A percentile compares a stretch with the other conserved stretches of the same genome.
phyloP scores from a whole-genome alignment of 2,329 filamentous ascomycete genomes.

The Anthostomella pinea region DNA sequence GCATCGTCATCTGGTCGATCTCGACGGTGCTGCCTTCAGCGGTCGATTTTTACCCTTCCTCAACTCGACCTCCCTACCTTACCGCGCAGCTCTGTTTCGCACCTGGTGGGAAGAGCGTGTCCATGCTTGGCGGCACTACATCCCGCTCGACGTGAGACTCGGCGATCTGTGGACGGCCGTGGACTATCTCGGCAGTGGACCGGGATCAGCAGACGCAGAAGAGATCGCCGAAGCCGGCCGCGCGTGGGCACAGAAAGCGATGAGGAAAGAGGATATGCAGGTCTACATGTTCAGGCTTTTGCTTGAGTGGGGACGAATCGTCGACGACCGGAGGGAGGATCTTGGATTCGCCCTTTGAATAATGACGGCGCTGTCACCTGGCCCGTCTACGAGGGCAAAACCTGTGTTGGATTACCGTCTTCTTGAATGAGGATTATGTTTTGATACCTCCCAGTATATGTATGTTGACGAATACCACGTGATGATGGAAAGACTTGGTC shows the following conservation, averaged over 20 bases:
- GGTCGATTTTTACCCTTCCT: slow-evolving; percentile 52
- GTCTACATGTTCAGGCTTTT: slow-evolving; percentile 55
- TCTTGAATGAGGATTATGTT: too few species aligned
- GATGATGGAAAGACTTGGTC: too few species aligned
- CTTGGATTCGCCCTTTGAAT: slow-evolving; percentile 30
- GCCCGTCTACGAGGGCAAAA: too few species aligned
- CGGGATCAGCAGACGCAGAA: slow-evolving; percentile 35
- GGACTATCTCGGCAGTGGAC: slow-evolving; percentile 26
- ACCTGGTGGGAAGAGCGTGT: slow-evolving; percentile 65
- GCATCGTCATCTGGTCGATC: slow-evolving; percentile 56
- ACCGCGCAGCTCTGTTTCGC: slow-evolving; percentile 59
- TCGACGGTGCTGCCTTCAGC: slow-evolving; percentile 54
- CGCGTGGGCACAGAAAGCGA: slow-evolving; percentile 52
- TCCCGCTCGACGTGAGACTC: slow-evolving; percentile 53
- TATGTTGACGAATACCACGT: too few species aligned
- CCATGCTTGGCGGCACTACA: slow-evolving; percentile 61
- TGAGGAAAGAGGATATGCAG: slow-evolving; percentile 57
- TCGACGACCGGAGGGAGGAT: slow-evolving; percentile 38
- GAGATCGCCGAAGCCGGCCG: slow-evolving; percentile 51
- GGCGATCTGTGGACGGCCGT: slow-evolving; percentile 27
- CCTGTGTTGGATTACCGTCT: too few species aligned
- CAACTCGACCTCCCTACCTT: slow-evolving; percentile 47
- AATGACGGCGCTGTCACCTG: too few species aligned
- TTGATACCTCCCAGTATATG: too few species aligned
- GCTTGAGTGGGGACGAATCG: slow-evolving; percentile 44